Percentiles rank a stretch among this genome's conserved stretches.
Conservation (phyloP, 306 rosid genomes). For the Vigna nakashimae region DNA sequence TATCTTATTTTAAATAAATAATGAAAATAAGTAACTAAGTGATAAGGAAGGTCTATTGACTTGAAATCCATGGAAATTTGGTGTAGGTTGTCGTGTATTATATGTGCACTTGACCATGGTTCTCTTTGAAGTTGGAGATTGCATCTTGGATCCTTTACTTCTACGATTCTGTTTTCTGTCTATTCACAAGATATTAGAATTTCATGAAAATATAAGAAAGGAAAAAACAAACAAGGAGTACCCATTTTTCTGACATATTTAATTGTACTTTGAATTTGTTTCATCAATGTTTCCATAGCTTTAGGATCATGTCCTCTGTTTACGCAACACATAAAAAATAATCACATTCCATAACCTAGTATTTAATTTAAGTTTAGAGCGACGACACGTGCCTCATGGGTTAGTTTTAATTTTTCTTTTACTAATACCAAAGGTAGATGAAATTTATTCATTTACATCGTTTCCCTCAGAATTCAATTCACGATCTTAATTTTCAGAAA, state of each 20-base stretch:
- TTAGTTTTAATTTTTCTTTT: background rate
- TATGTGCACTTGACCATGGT: conserved; percentile 42
- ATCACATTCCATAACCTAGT: conserved; percentile 40
- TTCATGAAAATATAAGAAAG: conserved; percentile 4
- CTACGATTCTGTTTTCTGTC: background rate
- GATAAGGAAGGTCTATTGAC: background rate
- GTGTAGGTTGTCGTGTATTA: background rate
- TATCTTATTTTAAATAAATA: too few relatives aligned
- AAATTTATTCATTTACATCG: too few relatives aligned
- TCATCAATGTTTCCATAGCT: conserved; percentile 49
- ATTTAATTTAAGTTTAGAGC: conserved; percentile 33
- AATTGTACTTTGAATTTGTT: conserved; percentile 10
- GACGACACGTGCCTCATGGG: background rate
- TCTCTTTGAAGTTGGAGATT: conserved; percentile 11
- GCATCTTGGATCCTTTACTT: conserved; percentile 43
- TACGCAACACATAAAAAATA: conserved; percentile 38
- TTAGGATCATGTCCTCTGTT: conserved; percentile 61
- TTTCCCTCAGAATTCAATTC: too few relatives aligned
- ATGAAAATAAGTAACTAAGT: too few relatives aligned
- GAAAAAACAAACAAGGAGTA: background rate
- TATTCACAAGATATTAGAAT: background rate
- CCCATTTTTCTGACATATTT: conserved; percentile 3
- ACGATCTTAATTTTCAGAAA: too few relatives aligned
- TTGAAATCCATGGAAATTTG: conserved; percentile 26
- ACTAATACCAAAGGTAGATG: too few relatives aligned